Conservation (phyloP, 139 green algal species). For the Chlorella sp. region DNA sequence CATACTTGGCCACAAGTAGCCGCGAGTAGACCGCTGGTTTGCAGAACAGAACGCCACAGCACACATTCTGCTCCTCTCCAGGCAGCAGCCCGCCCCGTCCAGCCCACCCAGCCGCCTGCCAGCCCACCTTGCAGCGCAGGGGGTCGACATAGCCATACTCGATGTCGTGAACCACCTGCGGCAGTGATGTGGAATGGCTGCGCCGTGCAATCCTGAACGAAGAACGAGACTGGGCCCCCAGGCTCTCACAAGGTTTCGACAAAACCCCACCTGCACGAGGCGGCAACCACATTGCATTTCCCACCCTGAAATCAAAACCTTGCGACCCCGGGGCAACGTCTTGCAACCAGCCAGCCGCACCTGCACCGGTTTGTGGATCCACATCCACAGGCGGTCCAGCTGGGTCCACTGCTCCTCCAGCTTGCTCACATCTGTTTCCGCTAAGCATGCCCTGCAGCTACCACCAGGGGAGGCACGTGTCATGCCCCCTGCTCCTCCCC, state of each 20-base stretch:
- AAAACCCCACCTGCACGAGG: too few species aligned
- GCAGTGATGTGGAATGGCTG: neutral
- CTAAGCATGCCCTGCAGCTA: neutral
- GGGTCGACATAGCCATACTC: slow-evolving; percentile 1
- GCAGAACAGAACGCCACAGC: too few species aligned
- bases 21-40: too few species aligned
- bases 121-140: neutral
- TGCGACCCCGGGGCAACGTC: neutral
- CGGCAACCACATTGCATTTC: too few species aligned
- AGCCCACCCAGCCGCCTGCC: neutral
- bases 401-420: neutral
- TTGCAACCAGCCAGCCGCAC: neutral
- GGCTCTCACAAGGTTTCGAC: neutral
- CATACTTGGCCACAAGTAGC: too few species aligned
- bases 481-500: too few species aligned
- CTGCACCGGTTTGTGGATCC: neutral
- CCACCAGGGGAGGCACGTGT: too few species aligned
- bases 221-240: neutral
- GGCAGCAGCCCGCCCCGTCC: too few species aligned
- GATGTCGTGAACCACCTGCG: slow-evolving; percentile 2
- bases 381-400: slow-evolving; percentile 3
- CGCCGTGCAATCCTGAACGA: neutral
- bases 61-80: too few species aligned
- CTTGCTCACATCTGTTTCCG: neutral
- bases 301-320: too few species aligned